Evolutionary conservation across 805 yeast species (phyloP).

Genomic region (Yamadazyma olivae): DNA sequence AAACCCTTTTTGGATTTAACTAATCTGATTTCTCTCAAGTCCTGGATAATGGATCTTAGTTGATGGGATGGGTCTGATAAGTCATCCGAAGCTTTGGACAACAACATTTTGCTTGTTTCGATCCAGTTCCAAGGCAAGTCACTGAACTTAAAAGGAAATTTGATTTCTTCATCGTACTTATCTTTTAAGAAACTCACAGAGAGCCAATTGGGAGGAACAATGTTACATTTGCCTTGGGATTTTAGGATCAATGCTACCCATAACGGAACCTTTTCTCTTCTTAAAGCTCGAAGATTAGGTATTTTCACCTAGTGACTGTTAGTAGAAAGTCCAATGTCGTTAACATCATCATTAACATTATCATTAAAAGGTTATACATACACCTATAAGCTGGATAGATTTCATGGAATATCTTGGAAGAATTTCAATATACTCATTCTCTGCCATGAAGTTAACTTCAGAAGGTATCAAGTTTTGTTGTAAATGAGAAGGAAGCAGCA

Average conservation of each 20-base stretch:
- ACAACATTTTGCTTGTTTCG: constrained; percentile 68
- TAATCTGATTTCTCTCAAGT: constrained; percentile 77
- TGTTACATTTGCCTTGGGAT: constrained; percentile 80
- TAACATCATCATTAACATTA: not conserved
- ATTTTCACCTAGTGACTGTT: constrained; percentile 37
- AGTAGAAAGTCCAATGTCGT: too few species aligned
- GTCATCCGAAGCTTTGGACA: constrained; percentile 76
- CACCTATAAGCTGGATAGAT: constrained; percentile 62
- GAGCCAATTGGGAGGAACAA: constrained; percentile 87
- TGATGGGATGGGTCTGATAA: constrained; percentile 68
- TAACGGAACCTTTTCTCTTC: constrained; percentile 67
- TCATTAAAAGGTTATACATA: constrained; percentile 21
- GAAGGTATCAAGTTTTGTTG: constrained; percentile 63
- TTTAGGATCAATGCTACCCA: constrained; percentile 87
- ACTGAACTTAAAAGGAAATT: constrained; percentile 57
- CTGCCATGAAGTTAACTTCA: constrained; percentile 83
- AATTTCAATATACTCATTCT: constrained; percentile 68
- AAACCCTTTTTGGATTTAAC: constrained; percentile 82
- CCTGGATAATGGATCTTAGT: constrained; percentile 70
- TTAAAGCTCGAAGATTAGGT: constrained; percentile 64
- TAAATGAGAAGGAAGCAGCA: constrained; percentile 62
- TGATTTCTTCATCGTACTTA: constrained; percentile 65
- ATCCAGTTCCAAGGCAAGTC: constrained; percentile 87
- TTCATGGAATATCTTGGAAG: constrained; percentile 77
- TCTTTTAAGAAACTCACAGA: constrained; percentile 49